phyloP scores from a whole-genome alignment of 1,284 basidiomycete genomes.

The Xerocomus tenax region DNA sequence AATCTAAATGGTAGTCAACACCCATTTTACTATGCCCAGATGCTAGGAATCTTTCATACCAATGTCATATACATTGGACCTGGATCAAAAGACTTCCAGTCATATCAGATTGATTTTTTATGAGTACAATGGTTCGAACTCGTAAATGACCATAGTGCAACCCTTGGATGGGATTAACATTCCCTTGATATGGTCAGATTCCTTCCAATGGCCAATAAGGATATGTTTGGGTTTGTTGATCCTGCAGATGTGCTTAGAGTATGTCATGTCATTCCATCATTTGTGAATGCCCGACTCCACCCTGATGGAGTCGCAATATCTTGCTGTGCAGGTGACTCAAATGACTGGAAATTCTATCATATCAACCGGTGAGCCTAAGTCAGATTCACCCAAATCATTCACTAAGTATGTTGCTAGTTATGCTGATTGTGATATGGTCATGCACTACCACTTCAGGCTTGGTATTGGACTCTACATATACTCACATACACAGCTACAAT shows the following conservation, averaged over 20 bases:
- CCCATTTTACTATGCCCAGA: not conserved
- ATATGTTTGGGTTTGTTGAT: not conserved
- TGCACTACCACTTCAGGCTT: not conserved
- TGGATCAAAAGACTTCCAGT: no score
- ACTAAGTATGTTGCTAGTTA: not conserved
- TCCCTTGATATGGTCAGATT: not conserved
- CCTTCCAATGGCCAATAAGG: not conserved
- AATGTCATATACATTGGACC: no score
- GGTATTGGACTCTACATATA: not conserved
- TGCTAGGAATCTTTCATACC: not conserved
- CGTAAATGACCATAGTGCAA: not conserved
- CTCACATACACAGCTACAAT: no score
- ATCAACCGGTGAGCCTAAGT: not conserved
- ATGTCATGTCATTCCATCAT: not conserved
- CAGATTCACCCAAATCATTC: not conserved
- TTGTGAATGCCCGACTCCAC: not conserved
- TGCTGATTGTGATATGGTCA: not conserved
- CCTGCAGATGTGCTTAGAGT: not conserved
- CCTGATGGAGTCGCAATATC: not conserved
- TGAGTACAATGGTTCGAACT: not conserved
- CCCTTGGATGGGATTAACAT: not conserved
- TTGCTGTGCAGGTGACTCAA: not conserved
- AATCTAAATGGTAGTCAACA: not conserved
- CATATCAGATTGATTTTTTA: not conserved
- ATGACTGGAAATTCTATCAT: not conserved